Percentiles rank a stretch among this genome's conserved stretches.
phyloP scores from a whole-genome alignment of 306 rosid species.

The Dalbergia cultrata region DNA sequence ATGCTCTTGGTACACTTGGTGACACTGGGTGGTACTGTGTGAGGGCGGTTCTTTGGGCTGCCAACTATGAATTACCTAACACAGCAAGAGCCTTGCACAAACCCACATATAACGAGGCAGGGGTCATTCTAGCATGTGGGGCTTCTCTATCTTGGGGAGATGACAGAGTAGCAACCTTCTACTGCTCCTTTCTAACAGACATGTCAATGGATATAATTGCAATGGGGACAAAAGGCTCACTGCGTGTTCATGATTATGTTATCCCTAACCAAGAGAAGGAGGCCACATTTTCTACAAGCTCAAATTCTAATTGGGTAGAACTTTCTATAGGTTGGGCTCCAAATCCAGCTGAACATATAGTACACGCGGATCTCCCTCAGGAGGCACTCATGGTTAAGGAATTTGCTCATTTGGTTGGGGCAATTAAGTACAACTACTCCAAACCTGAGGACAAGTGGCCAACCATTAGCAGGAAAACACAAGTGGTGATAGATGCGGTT shows the following conservation, averaged over 20 bases:
- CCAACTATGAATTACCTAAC: conserved; percentile 48
- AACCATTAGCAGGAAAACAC: conserved; percentile 71
- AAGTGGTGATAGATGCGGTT: conserved; percentile 72
- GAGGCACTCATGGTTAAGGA: conserved; percentile 74
- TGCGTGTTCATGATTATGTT: conserved; percentile 65
- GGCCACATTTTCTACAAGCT: conserved; percentile 51
- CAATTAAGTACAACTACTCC: conserved; percentile 50
- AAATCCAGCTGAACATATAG: conserved; percentile 54
- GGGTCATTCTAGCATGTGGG: conserved; percentile 74
- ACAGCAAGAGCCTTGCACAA: conserved; percentile 29
- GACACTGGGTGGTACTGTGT: conserved; percentile 54
- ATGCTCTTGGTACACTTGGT: conserved; percentile 48
- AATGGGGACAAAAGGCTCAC: conserved; percentile 70
- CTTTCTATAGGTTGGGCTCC: conserved; percentile 59
- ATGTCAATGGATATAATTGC: conserved; percentile 71
- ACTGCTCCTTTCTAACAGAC: conserved; percentile 75
- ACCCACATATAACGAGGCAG: conserved; percentile 55
- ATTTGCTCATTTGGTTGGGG: conserved; percentile 64
- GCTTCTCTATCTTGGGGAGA: conserved; percentile 73
- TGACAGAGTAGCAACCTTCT: conserved; percentile 73
- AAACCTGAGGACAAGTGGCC: conserved; percentile 73
- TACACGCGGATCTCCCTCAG: conserved; percentile 69
- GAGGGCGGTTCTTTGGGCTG: conserved; percentile 49
- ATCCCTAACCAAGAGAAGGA: conserved; percentile 72
- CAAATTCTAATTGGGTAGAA: conserved; percentile 56